Conservation (phyloP, 257 asterid species). For the Leptodermis oblonga region DNA sequence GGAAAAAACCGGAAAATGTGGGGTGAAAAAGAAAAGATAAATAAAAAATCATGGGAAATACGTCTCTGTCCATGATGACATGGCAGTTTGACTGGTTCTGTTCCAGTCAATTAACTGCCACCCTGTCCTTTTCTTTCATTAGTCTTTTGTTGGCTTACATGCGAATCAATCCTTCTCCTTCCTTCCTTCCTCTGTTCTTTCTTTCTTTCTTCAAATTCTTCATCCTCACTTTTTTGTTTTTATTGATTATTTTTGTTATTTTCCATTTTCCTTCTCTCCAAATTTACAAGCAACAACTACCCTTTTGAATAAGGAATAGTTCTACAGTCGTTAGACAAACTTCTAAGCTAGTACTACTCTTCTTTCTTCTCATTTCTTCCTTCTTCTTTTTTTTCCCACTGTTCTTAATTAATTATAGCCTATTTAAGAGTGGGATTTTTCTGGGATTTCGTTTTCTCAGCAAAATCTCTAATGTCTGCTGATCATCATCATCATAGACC, state of each 20-base stretch:
- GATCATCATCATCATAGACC: slow-evolving; percentile 24
- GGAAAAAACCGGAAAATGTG: not conserved
- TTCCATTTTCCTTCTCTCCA: not conserved
- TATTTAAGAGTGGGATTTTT: slow-evolving; percentile 3
- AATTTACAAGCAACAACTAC: not conserved
- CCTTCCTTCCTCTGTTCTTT: not conserved
- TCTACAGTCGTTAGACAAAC: not conserved
- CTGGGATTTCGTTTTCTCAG: slow-evolving; percentile 5
- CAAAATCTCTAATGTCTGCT: slow-evolving; percentile 40
- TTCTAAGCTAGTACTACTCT: not conserved
- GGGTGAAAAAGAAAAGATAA: too few species aligned
- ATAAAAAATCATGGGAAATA: too few species aligned
- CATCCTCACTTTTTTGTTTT: not conserved
- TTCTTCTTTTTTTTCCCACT: not conserved
- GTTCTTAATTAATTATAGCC: not conserved
- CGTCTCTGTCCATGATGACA: slow-evolving; percentile 10
- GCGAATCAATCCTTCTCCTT: slow-evolving; percentile 14
- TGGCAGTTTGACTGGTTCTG: slow-evolving; percentile 34
- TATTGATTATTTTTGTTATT: not conserved
- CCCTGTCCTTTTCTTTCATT: slow-evolving; percentile 20
- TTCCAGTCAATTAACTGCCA: slow-evolving; percentile 29
- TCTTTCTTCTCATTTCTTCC: not conserved
- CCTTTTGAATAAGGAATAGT: not conserved
- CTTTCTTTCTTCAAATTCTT: not conserved
- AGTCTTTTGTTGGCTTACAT: slow-evolving; percentile 24